These are phyloP conservation scores for Alternaria viburni DNA, from an alignment of 2,329 filamentous ascomycete genomes.

Conservation along the genomic window DNA sequence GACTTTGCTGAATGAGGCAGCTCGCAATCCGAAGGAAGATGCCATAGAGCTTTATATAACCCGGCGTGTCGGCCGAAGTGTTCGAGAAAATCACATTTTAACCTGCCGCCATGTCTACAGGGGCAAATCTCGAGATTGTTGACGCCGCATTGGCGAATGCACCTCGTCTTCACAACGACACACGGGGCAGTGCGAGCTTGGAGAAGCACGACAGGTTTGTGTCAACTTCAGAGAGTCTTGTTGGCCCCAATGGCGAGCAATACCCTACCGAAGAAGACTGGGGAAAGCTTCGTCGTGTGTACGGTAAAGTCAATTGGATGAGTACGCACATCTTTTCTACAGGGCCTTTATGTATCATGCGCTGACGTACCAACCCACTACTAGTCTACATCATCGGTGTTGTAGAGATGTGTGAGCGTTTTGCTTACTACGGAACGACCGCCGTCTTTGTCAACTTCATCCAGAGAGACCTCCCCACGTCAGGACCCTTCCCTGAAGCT, in stretches of 20 bases:
- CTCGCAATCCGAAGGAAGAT: constrained; percentile 6
- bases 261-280: constrained; percentile 40
- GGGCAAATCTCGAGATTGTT: constrained; percentile 23
- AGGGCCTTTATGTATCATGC: background rate
- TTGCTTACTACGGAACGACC: constrained; percentile 42
- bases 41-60: constrained; percentile 6
- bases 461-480: constrained; percentile 55
- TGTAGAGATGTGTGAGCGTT: constrained; percentile 40
- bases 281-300: constrained; percentile 36
- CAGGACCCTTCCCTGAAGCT: constrained; percentile 56
- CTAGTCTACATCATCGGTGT: constrained; percentile 35
- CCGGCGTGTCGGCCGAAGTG: background rate
- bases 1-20: constrained; percentile 24
- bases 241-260: constrained; percentile 31
- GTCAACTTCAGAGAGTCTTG: constrained; percentile 13
- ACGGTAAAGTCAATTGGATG: constrained; percentile 39
- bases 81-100: background rate
- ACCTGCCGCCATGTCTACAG: constrained; percentile 22
- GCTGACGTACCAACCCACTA: background rate
- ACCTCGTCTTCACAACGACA: constrained; percentile 9
- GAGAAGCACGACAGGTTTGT: constrained; percentile 16
- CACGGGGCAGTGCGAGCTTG: constrained; percentile 2
- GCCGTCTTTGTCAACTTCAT: constrained; percentile 40
- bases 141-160: constrained; percentile 21
- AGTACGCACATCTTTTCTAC: constrained; percentile 3